Conservation (phyloP, 805 yeast genomes). For the Novakomyces olei region DNA sequence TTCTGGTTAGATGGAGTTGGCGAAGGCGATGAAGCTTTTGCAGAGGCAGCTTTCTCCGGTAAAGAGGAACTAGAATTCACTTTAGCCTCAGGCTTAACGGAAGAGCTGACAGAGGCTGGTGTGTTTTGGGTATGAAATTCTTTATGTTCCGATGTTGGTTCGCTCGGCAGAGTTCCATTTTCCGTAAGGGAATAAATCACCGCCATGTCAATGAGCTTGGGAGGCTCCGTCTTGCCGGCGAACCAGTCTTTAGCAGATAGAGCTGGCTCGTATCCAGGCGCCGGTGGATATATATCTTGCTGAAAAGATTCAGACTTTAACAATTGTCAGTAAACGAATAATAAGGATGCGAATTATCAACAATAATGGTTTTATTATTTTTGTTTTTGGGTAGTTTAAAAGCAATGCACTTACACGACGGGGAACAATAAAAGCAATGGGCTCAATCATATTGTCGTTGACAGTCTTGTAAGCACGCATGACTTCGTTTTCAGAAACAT, state of each 20-base stretch:
- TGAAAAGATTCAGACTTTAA: constrained; percentile 87
- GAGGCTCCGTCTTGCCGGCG: constrained; percentile 56
- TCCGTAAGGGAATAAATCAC: no score
- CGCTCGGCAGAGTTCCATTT: no score
- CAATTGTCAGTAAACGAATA: not conserved
- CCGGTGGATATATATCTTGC: constrained; percentile 78
- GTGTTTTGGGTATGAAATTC: no score
- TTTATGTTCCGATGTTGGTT: no score
- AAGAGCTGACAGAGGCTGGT: not conserved
- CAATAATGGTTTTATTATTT: not conserved
- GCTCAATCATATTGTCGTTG: constrained; percentile 66
- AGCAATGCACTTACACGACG: constrained; percentile 40
- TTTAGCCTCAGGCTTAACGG: not conserved
- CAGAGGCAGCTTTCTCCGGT: not conserved
- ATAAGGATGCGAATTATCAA: not conserved
- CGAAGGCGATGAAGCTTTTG: not conserved
- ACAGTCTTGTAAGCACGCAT: constrained; percentile 69
- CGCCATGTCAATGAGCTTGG: constrained; percentile 54
- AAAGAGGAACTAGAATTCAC: not conserved
- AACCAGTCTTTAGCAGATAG: constrained; percentile 60
- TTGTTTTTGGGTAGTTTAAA: not conserved
- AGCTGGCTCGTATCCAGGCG: constrained; percentile 64
- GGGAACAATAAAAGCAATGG: constrained; percentile 81
- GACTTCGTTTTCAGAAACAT: constrained; percentile 65
- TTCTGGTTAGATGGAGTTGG: not conserved